A percentile compares a stretch with the other conserved stretches of the same genome.
phyloP scores from a whole-genome alignment of 768 basidiomycete species.

The Imleria badia region DNA sequence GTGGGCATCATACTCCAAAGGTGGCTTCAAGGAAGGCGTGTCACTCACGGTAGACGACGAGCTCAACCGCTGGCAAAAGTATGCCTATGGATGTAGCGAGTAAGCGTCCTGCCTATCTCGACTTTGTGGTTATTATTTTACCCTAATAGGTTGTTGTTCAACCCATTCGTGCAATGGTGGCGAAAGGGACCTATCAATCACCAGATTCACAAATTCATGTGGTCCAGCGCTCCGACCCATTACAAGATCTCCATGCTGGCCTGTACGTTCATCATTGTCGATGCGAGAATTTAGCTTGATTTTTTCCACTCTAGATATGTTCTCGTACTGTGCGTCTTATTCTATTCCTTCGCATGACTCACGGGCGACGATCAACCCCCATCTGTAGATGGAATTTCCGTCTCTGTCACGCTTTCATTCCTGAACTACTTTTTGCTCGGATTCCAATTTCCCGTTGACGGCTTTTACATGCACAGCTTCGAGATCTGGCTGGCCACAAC shows the following conservation, averaged over 20 bases:
- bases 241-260: conserved; percentile 72
- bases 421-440: conserved; percentile 78
- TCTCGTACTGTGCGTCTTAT: conserved; percentile 46
- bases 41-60: conserved; percentile 89
- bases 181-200: conserved; percentile 78
- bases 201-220: conserved; percentile 73
- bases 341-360: background rate
- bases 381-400: conserved; percentile 53
- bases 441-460: conserved; percentile 69
- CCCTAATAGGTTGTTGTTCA: conserved; percentile 71
- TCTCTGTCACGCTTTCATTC: conserved; percentile 60
- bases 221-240: conserved; percentile 75
- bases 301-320: conserved; percentile 38
- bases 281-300: conserved; percentile 2
- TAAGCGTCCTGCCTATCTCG: conserved; percentile 38
- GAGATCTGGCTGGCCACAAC: conserved; percentile 79
- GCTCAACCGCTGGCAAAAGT: conserved; percentile 91
- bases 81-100: conserved; percentile 64
- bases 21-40: conserved; percentile 91
- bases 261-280: conserved; percentile 36
- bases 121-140: background rate
- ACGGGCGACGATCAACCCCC: background rate
- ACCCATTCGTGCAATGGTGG: conserved; percentile 80
- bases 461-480: conserved; percentile 75
- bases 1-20: conserved; percentile 81